These are phyloP conservation scores for Lathyrus tuberosus DNA, from an alignment of 306 rosid species.

Conservation along the genomic window DNA sequence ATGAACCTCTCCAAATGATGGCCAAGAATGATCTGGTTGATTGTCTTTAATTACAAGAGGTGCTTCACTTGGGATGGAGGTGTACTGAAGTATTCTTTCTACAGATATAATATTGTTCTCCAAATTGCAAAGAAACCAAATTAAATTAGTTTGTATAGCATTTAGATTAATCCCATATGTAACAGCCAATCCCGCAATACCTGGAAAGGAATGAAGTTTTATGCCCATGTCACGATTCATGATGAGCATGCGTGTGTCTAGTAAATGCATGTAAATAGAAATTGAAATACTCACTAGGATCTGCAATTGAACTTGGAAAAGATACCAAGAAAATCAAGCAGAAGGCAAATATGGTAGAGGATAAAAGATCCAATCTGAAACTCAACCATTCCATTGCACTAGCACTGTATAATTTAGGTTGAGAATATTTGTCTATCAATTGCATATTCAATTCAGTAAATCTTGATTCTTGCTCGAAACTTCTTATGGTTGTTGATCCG, in stretches of 20 bases:
- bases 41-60: conserved; percentile 63
- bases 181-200: conserved; percentile 50
- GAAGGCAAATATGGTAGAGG: too few relatives aligned
- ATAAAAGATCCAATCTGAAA: too few relatives aligned
- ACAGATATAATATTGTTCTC: conserved; percentile 63
- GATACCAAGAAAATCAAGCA: too few relatives aligned
- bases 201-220: conserved; percentile 19
- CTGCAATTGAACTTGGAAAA: neutral
- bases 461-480: too few relatives aligned
- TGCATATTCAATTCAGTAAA: too few relatives aligned
- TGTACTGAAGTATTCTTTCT: conserved; percentile 79
- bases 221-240: too few relatives aligned
- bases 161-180: conserved; percentile 53
- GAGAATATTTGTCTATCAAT: too few relatives aligned
- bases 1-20: conserved; percentile 70
- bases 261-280: too few relatives aligned
- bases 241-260: too few relatives aligned
- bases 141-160: conserved; percentile 47
- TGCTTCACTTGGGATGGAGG: conserved; percentile 73
- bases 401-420: too few relatives aligned
- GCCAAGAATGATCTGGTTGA: conserved; percentile 68
- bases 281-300: conserved; percentile 42
- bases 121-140: conserved; percentile 58
- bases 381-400: too few relatives aligned
- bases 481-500: too few relatives aligned